Conservation (phyloP, 768 basidiomycete genomes). For the Psilocybe tampanensis region DNA sequence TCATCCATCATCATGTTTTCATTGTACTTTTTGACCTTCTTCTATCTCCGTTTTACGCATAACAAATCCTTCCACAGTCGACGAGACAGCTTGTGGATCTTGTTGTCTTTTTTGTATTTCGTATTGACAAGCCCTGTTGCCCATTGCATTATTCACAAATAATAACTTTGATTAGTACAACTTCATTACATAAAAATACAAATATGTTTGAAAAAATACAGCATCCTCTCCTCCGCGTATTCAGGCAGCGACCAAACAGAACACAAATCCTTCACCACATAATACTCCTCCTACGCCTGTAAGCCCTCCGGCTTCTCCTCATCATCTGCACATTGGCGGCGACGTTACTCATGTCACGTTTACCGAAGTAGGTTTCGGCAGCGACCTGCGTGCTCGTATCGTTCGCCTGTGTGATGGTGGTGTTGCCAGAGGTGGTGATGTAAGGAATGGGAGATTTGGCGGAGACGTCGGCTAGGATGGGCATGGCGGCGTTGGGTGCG, state of each 20-base stretch:
- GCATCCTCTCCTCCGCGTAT: not conserved
- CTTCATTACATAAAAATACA: not conserved
- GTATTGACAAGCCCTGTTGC: not conserved
- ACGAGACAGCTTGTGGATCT: not conserved
- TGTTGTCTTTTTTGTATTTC: not conserved
- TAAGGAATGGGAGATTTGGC: not conserved
- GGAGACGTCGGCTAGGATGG: slow-evolving; percentile 28
- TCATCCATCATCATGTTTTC: not conserved
- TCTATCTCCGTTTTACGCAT: not conserved
- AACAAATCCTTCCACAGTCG: too few species aligned
- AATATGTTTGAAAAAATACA: not conserved
- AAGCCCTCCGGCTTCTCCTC: not conserved
- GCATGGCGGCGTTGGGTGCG: slow-evolving; percentile 41
- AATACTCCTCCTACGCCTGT: not conserved
- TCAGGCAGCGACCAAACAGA: not conserved
- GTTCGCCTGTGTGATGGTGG: not conserved
- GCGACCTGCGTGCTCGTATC: not conserved
- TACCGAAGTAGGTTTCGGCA: not conserved
- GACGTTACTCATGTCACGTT: slow-evolving; percentile 4
- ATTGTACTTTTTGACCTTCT: not conserved
- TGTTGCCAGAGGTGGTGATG: too few species aligned
- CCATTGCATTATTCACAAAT: not conserved
- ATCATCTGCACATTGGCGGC: not conserved
- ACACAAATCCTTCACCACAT: not conserved
- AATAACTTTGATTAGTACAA: not conserved